phyloP scores from a whole-genome alignment of 2,329 filamentous ascomycete species.

The Fusarium bactridioides region DNA sequence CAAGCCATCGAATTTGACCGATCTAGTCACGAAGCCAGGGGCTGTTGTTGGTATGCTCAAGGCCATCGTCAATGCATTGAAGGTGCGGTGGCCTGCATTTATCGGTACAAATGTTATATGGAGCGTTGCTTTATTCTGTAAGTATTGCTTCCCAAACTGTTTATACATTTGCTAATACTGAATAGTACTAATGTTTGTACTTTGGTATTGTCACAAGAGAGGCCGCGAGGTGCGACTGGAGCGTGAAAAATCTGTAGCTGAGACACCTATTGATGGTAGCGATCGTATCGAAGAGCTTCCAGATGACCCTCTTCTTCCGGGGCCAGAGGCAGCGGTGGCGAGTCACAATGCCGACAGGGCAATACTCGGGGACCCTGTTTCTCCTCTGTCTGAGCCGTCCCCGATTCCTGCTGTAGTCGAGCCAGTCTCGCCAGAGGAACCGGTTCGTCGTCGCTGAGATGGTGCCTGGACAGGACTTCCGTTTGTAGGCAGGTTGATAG shows the following conservation, averaged over 20 bases:
- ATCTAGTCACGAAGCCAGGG: constrained; percentile 86
- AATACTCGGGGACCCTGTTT: constrained; percentile 27
- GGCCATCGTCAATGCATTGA: constrained; percentile 89
- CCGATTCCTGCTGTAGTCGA: constrained; percentile 3
- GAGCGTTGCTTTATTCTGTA: constrained; percentile 87
- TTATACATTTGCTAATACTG: not conserved
- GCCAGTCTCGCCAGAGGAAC: constrained; percentile 11
- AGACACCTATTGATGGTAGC: constrained; percentile 48
- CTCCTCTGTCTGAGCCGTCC: constrained; percentile 26
- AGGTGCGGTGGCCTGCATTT: constrained; percentile 87
- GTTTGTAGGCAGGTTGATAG: not conserved
- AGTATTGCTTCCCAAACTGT: constrained; percentile 46
- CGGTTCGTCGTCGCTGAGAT: constrained; percentile 20
- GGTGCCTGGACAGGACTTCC: not conserved
- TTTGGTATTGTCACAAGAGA: constrained; percentile 99
- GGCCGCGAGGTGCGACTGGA: constrained; percentile 85
- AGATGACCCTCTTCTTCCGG: constrained; percentile 56
- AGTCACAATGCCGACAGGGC: constrained; percentile 1
- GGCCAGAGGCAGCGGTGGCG: constrained; percentile 34
- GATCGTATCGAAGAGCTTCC: constrained; percentile 59
- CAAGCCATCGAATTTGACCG: constrained; percentile 75
- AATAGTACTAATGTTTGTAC: constrained; percentile 84
- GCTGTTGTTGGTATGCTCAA: constrained; percentile 83
- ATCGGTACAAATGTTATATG: constrained; percentile 91
- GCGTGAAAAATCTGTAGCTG: constrained; percentile 55